These are phyloP conservation scores for Psilocybe sp. DNA, from an alignment of 768 basidiomycete species.

Conservation along the genomic window DNA sequence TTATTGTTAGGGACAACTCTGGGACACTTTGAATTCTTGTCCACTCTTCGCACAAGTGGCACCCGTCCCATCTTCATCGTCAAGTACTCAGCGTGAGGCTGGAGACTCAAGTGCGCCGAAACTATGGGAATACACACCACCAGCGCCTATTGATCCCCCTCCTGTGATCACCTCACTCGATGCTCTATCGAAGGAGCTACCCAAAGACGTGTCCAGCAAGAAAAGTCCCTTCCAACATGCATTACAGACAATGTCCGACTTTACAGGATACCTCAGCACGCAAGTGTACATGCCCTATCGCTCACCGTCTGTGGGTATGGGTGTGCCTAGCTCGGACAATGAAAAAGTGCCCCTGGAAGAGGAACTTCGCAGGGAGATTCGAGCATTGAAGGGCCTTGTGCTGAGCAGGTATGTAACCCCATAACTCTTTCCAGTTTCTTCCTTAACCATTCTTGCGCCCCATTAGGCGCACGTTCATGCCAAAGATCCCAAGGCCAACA, in stretches of 20 bases:
- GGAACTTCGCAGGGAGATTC: constrained; percentile 69
- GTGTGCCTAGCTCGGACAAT: constrained; percentile 21
- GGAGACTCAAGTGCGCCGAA: constrained; percentile 13
- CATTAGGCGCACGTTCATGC: constrained; percentile 40
- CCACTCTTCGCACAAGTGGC: constrained; percentile 46
- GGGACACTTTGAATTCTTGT: constrained; percentile 55
- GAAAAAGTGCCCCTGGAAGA: constrained; percentile 50
- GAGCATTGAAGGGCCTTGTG: constrained; percentile 76
- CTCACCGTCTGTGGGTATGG: constrained; percentile 22
- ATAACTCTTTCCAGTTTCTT: background rate
- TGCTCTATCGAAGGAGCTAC: constrained; percentile 33
- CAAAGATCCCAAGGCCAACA: constrained; percentile 23
- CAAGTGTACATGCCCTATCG: constrained; percentile 62
- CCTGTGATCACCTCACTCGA: constrained; percentile 35
- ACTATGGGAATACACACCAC: constrained; percentile 40
- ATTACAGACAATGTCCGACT: constrained; percentile 62
- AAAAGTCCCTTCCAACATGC: constrained; percentile 53
- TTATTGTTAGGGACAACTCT: constrained; percentile 43
- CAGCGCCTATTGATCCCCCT: constrained; percentile 30
- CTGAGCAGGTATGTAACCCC: constrained; percentile 59
- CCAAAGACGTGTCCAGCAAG: constrained; percentile 26
- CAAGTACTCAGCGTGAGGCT: constrained; percentile 16
- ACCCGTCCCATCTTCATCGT: constrained; percentile 10
- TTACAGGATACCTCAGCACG: constrained; percentile 78
- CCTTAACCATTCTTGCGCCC: background rate